These are phyloP conservation scores for Scheffersomyces insectosa DNA, from an alignment of 1,139 yeast species.

Conservation along the genomic window DNA sequence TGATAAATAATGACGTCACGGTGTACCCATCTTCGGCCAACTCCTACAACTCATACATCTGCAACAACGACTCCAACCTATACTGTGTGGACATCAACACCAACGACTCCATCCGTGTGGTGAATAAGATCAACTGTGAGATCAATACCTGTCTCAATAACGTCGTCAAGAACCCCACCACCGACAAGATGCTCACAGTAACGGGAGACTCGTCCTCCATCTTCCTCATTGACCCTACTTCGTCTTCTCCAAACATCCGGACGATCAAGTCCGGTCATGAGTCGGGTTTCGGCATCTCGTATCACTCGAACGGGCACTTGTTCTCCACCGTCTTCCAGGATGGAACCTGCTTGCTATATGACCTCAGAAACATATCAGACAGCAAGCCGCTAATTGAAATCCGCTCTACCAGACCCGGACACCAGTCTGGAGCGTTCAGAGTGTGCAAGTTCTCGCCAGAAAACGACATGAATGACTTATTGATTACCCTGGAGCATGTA, in stretches of 20 bases:
- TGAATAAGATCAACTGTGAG: slow-evolving; percentile 36
- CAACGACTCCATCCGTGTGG: slow-evolving; percentile 43
- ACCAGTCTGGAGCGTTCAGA: slow-evolving; percentile 61
- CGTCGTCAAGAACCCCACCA: slow-evolving; percentile 33
- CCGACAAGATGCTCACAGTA: slow-evolving; percentile 33
- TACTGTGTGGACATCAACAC: slow-evolving; percentile 61
- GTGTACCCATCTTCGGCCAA: slow-evolving; percentile 42
- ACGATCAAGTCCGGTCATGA: slow-evolving; percentile 60
- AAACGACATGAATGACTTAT: slow-evolving; percentile 69
- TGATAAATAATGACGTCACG: slow-evolving; percentile 82
- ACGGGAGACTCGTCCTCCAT: slow-evolving; percentile 45
- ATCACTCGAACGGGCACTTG: slow-evolving; percentile 67
- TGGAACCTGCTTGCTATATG: slow-evolving; percentile 77
- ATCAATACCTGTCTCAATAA: slow-evolving; percentile 42
- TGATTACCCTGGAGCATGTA: slow-evolving; percentile 79
- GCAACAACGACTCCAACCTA: slow-evolving; percentile 78
- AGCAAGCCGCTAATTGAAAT: slow-evolving; percentile 52
- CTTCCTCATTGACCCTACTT: slow-evolving; percentile 38
- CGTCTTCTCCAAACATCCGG: slow-evolving; percentile 18
- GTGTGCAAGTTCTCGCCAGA: slow-evolving; percentile 63
- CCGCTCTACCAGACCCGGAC: slow-evolving; percentile 61
- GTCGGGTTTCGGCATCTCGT: slow-evolving; percentile 83
- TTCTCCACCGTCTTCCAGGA: slow-evolving; percentile 86
- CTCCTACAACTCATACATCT: slow-evolving; percentile 59
- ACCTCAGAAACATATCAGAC: slow-evolving; percentile 55